Evolutionary conservation across 768 basidiomycete species (phyloP).

Genomic region (Collybiopsis luxurians): DNA sequence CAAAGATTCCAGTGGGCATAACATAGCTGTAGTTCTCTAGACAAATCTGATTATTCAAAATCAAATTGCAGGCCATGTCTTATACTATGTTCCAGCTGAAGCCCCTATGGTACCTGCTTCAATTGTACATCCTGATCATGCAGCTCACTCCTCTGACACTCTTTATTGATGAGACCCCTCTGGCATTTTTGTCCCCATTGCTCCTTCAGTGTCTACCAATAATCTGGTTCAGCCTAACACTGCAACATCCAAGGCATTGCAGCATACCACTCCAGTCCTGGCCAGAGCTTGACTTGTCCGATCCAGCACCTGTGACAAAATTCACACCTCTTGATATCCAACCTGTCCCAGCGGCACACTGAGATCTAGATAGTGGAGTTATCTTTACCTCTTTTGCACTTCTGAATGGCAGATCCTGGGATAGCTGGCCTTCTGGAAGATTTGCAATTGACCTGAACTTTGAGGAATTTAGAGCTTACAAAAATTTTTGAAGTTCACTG

Average conservation of each 20-base stretch:
- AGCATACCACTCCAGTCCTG: no score
- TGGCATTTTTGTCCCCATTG: not conserved
- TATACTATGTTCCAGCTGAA: not conserved
- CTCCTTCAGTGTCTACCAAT: not conserved
- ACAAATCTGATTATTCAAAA: not conserved
- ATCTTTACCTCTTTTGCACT: not conserved
- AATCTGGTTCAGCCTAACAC: no score
- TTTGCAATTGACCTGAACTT: not conserved
- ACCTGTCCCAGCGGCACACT: not conserved
- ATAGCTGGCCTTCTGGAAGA: not conserved
- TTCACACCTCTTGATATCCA: not conserved
- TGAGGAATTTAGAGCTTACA: not conserved
- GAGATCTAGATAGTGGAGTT: not conserved
- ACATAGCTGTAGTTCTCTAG: not conserved
- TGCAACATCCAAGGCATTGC: no score
- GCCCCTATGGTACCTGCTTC: not conserved
- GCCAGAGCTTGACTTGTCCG: not conserved
- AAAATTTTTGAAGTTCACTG: not conserved
- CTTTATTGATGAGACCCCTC: not conserved
- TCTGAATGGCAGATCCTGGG: not conserved
- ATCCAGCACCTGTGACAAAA: not conserved
- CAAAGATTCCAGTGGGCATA: not conserved
- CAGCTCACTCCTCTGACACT: not conserved
- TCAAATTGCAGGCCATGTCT: not conserved
- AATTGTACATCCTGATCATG: not conserved